A percentile compares a stretch with the other conserved stretches of the same genome.
These are phyloP conservation scores for Candida chauliodis DNA, from an alignment of 805 yeast species.

Conservation along the genomic window DNA sequence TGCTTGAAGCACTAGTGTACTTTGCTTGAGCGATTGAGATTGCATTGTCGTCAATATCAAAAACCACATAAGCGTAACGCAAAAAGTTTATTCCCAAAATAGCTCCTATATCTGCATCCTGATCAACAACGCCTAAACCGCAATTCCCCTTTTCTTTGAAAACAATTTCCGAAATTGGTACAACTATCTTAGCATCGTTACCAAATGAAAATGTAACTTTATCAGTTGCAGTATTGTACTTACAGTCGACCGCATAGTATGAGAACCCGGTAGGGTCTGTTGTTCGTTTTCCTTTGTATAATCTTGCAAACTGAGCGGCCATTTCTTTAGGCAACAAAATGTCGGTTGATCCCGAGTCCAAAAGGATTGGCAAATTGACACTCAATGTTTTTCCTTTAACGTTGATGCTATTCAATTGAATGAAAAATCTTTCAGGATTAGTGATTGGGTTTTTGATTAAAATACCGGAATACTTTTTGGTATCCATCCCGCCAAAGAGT, in stretches of 20 bases:
- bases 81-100: conserved; percentile 62
- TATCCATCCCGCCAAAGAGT: conserved; percentile 33
- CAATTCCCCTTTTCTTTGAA: not conserved
- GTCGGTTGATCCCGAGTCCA: conserved; percentile 25
- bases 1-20: conserved; percentile 19
- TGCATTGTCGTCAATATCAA: conserved; percentile 54
- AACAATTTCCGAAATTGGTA: not conserved
- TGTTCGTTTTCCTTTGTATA: not conserved
- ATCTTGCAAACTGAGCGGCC: not conserved
- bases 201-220: not conserved
- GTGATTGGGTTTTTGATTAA: conserved; percentile 19
- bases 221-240: not conserved
- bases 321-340: conserved; percentile 33
- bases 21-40: conserved; percentile 47
- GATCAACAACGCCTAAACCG: not conserved
- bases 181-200: not conserved
- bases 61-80: conserved; percentile 61
- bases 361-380: conserved; percentile 11
- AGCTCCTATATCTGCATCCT: not conserved
- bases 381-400: conserved; percentile 8
- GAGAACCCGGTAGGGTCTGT: not conserved
- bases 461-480: conserved; percentile 22
- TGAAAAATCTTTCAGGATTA: not conserved
- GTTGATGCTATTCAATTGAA: conserved; percentile 17
- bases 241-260: not conserved